phyloP scores from a whole-genome alignment of 768 basidiomycete genomes.

The Leucocoprinus sp. region DNA sequence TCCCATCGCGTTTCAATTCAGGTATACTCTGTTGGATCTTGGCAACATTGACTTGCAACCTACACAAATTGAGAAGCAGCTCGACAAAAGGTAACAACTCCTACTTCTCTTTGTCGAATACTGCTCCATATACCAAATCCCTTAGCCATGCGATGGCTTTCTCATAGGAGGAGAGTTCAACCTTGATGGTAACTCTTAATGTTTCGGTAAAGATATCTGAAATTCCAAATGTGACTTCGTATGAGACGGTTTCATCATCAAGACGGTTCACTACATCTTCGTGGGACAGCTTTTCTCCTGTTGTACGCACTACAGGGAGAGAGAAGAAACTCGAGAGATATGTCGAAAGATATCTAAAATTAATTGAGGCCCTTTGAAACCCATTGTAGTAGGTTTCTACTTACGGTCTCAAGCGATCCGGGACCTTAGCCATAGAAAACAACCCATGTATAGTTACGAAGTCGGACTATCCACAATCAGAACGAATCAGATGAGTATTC shows the following conservation, averaged over 20 bases:
- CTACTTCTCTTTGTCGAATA: constrained; percentile 76
- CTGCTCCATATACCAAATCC: constrained; percentile 66
- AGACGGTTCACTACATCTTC: constrained; percentile 90
- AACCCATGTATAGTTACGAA: constrained; percentile 79
- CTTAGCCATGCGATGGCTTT: constrained; percentile 79
- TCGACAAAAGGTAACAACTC: constrained; percentile 10
- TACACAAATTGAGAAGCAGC: constrained; percentile 21
- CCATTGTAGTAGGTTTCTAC: constrained; percentile 15
- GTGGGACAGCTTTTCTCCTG: constrained; percentile 65
- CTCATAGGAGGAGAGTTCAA: constrained; percentile 74
- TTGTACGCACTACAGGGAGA: constrained; percentile 64
- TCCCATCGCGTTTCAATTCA: constrained; percentile 85
- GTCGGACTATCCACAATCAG: constrained; percentile 57
- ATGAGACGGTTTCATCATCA: constrained; percentile 86
- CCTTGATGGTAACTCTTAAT: constrained; percentile 72
- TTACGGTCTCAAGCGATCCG: constrained; percentile 70
- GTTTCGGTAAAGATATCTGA: constrained; percentile 64
- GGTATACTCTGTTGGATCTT: constrained; percentile 89
- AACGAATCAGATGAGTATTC: not conserved
- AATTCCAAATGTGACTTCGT: constrained; percentile 64
- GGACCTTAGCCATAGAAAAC: constrained; percentile 68
- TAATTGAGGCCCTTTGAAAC: not conserved
- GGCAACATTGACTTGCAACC: constrained; percentile 75
- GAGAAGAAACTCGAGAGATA: constrained; percentile 86
- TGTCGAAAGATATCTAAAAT: constrained; percentile 58